Evolutionary conservation across 2,329 filamentous ascomycete species (phyloP), one percentile per base, ranked within the genome.

Genomic region (Monilinia polystroma): DNA sequence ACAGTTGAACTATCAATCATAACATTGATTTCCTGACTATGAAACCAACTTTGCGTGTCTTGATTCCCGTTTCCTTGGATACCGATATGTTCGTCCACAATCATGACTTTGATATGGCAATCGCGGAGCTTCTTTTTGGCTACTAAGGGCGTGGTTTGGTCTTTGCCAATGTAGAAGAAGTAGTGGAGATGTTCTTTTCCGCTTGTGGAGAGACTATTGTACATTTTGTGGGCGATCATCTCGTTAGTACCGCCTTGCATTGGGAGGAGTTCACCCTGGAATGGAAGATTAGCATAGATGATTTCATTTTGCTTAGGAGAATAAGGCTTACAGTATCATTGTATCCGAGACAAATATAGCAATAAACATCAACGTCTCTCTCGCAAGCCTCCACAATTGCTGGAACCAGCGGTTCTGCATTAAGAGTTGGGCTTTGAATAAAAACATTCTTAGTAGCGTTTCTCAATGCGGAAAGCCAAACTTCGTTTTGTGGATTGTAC

Each of bases 41-140:
- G 90, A 71, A 84, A 93, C 87, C 90, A 93, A 26, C 84, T 87
- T 77, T 94, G 91, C 1, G 90, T 93, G 72, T 94, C 91, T 75
- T 93, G 88, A 73, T 93, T 94, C 0, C 90, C 90, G 70, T 86
- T 91, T 4, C 90, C 91, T 76, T 90, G 84, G 47, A 93, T 87
- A 2, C 84, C 90, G 47, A 94, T 82, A 29, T 79, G 79, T 54
- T 84, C 84, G 75, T 94, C 91, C 1, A 86, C 87, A 53, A 93
- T 89, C 80, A 93, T 84, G 3, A 94, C 80, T 75, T 94, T 94
- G 75, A 93, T 83, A 76, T 93, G 91, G 74, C 90, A 93, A 66
- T 84, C 86, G 0, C 91, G 82, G 47, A 84, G 80, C 76, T 90
- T 89, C 75, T 84, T 85, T 3, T 79, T 82, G 63, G 91, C 87